A percentile compares a stretch with the other conserved stretches of the same genome.
These are phyloP conservation scores for Suillus clintonianus DNA, from an alignment of 768 basidiomycete genomes.

Conservation along the genomic window DNA sequence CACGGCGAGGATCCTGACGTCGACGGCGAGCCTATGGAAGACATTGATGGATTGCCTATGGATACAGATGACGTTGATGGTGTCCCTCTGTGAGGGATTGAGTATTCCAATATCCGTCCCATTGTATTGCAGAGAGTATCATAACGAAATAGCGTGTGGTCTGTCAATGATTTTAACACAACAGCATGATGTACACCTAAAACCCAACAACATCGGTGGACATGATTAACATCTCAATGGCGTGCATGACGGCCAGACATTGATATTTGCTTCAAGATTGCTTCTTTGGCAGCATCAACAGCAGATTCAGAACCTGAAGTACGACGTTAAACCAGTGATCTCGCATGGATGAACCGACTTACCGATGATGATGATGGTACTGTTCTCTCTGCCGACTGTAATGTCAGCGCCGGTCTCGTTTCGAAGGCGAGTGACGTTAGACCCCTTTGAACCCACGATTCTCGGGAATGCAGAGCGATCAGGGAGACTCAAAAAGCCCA, in stretches of 20 bases:
- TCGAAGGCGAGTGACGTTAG: constrained; percentile 86
- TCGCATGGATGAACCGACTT: constrained; percentile 26
- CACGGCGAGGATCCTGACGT: constrained; percentile 14
- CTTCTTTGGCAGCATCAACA: constrained; percentile 72
- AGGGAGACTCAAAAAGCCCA: constrained; percentile 82
- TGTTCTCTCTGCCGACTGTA: constrained; percentile 86
- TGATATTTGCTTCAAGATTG: constrained; percentile 63
- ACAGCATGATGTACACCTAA: background rate
- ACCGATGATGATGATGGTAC: constrained; percentile 87
- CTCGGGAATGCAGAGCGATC: constrained; percentile 88
- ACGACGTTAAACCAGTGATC: constrained; percentile 8
- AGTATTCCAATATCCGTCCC: background rate
- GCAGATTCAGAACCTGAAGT: constrained; percentile 64
- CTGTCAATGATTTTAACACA: background rate
- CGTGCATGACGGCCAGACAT: constrained; percentile 14
- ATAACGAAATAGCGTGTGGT: background rate
- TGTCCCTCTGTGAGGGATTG: constrained; percentile 1
- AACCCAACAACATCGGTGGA: background rate
- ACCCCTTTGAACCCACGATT: constrained; percentile 90
- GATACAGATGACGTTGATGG: constrained; percentile 21
- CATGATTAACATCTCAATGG: background rate
- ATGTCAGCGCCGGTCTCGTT: constrained; percentile 92
- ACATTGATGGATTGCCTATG: constrained; percentile 43
- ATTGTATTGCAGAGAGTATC: constrained; percentile 1
- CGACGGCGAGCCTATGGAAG: constrained; percentile 31